These are phyloP conservation scores for Huntiella decipiens DNA, from an alignment of 2,329 filamentous ascomycete genomes.

Conservation along the genomic window DNA sequence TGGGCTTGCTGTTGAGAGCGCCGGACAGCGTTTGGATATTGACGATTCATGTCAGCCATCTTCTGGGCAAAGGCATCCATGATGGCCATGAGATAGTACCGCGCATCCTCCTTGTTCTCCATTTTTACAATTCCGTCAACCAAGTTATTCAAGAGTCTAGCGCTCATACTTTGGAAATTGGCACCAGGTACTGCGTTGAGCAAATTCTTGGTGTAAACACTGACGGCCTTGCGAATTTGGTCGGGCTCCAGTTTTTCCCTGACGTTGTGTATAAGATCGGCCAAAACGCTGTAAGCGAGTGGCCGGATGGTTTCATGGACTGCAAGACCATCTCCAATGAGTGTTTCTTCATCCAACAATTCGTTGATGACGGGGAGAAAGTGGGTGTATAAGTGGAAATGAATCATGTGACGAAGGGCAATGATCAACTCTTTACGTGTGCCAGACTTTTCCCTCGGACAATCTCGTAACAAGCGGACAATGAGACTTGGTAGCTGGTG, in stretches of 20 bases:
- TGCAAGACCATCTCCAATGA: constrained; percentile 89
- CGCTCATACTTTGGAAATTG: constrained; percentile 99
- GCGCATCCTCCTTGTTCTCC: constrained; percentile 79
- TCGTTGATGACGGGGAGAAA: constrained; percentile 91
- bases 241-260: constrained; percentile 72
- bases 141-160: constrained; percentile 92
- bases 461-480: constrained; percentile 79
- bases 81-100: constrained; percentile 93
- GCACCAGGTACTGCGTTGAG: constrained; percentile 93
- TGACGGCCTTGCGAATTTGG: constrained; percentile 87
- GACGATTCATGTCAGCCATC: constrained; percentile 92
- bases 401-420: constrained; percentile 94
- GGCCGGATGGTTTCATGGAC: constrained; percentile 95
- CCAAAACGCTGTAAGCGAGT: constrained; percentile 93
- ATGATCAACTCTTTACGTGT: constrained; percentile 89
- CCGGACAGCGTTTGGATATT: constrained; percentile 89
- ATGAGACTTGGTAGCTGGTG: constrained; percentile 73
- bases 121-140: constrained; percentile 93
- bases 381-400: constrained; percentile 93
- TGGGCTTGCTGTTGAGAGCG: constrained; percentile 39
- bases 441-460: constrained; percentile 80
- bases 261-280: constrained; percentile 93
- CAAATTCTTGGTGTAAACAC: constrained; percentile 91
- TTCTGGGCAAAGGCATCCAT: constrained; percentile 96
- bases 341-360: constrained; percentile 75